These are phyloP conservation scores for Exophiala viscosa DNA, from an alignment of 2,329 filamentous ascomycete species.

Conservation along the genomic window DNA sequence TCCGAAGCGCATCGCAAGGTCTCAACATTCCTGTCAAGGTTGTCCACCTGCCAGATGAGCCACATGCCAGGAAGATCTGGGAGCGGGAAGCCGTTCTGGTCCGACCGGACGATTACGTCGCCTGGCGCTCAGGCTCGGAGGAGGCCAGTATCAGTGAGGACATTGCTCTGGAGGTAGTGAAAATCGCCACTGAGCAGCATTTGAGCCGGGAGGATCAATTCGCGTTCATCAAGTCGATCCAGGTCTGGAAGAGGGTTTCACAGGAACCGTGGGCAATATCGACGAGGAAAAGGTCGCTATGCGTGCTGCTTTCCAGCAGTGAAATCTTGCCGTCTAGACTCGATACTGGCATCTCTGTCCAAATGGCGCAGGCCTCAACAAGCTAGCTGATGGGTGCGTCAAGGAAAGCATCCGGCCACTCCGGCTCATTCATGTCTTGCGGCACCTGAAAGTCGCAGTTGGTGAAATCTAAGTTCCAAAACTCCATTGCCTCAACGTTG, in stretches of 20 bases:
- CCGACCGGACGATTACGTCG: conserved; percentile 29
- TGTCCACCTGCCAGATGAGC: conserved; percentile 14
- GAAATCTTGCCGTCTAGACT: too few relatives aligned
- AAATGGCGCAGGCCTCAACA: too few relatives aligned
- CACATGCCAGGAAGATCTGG: conserved; percentile 23
- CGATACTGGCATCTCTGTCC: too few relatives aligned
- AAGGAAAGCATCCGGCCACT: too few relatives aligned
- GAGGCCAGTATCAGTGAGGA: neutral
- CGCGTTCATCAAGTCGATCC: neutral
- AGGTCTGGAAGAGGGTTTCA: neutral
- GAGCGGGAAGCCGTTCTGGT: conserved; percentile 27
- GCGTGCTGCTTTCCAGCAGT: neutral
- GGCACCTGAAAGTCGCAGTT: too few relatives aligned
- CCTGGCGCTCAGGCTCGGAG: conserved; percentile 18
- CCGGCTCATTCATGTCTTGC: too few relatives aligned
- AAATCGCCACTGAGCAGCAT: neutral
- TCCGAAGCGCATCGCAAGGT: too few relatives aligned
- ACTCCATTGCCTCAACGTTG: too few relatives aligned
- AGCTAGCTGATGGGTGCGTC: too few relatives aligned
- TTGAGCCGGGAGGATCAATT: neutral
- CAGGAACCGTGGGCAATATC: neutral
- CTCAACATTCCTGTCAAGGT: conserved; percentile 17
- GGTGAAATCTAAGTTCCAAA: too few relatives aligned
- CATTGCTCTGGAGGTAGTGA: neutral
- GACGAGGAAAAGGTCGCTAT: neutral